A percentile compares a stretch with the other conserved stretches of the same genome.
Conservation (phyloP, 768 basidiomycete genomes). For the Panaeolus cyanescens region DNA sequence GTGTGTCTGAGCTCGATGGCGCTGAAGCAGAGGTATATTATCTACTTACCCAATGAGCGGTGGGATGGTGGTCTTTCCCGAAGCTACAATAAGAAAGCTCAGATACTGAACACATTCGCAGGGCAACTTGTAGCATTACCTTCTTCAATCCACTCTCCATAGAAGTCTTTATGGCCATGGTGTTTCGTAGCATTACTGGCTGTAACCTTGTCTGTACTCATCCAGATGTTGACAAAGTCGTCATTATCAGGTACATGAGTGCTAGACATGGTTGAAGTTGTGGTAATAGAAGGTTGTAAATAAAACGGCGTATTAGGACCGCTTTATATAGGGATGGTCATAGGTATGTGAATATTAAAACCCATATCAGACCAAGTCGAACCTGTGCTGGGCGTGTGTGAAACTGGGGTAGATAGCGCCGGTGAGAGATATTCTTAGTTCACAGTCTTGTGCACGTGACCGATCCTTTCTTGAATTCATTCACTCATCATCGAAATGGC, state of each 20-base stretch:
- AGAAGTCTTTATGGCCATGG: constrained; percentile 32
- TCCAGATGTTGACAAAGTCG: constrained; percentile 24
- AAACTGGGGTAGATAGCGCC: constrained; percentile 1
- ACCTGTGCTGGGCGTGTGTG: background rate
- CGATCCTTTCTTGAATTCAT: constrained; percentile 8
- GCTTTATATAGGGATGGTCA: background rate
- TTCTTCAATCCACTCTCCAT: constrained; percentile 53
- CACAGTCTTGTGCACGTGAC: constrained; percentile 23
- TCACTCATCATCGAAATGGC: constrained; percentile 47
- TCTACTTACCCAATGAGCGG: constrained; percentile 45
- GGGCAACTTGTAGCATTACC: constrained; percentile 31
- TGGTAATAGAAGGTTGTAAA: background rate
- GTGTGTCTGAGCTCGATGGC: background rate
- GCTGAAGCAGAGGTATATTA: background rate
- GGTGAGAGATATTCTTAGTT: background rate
- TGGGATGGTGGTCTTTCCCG: constrained; percentile 49
- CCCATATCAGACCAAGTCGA: background rate
- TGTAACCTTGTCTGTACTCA: constrained; percentile 12
- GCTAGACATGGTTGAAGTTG: background rate
- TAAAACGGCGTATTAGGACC: background rate
- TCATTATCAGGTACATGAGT: constrained; percentile 13
- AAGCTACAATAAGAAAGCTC: constrained; percentile 37
- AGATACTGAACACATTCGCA: background rate
- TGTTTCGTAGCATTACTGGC: background rate
- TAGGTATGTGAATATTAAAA: background rate